A percentile compares a stretch with the other conserved stretches of the same genome.
These are phyloP conservation scores for Hirschfeldia incana DNA, from an alignment of 345 rosid species.

Conservation along the genomic window DNA sequence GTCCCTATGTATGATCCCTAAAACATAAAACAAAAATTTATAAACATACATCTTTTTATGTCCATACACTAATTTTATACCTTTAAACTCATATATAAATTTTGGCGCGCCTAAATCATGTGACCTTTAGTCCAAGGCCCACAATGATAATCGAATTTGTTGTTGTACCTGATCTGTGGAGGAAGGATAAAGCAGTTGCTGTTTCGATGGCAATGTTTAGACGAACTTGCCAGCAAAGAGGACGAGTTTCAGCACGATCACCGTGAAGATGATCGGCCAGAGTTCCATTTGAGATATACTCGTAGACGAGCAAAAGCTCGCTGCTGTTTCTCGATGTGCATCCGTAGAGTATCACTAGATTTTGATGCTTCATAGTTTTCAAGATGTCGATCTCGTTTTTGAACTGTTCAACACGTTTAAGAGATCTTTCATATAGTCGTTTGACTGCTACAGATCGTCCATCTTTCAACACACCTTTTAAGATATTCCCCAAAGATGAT, in stretches of 20 bases:
- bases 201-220: constrained; percentile 74
- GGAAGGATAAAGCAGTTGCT: constrained; percentile 68
- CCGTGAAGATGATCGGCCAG: constrained; percentile 86
- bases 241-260: constrained; percentile 40
- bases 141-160: background rate
- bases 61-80: too few species aligned
- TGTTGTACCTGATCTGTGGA: constrained; percentile 50
- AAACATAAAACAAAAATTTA: too few species aligned
- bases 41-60: too few species aligned
- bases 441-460: constrained; percentile 85
- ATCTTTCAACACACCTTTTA: constrained; percentile 62
- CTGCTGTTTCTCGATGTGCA: constrained; percentile 75
- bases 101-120: too few species aligned
- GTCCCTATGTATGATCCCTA: constrained; percentile 72
- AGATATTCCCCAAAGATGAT: background rate
- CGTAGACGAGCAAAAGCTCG: constrained; percentile 84
- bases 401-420: constrained; percentile 76
- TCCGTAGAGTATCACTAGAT: constrained; percentile 73
- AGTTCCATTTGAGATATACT: constrained; percentile 87
- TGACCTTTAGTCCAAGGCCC: too few species aligned
- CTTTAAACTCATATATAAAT: too few species aligned
- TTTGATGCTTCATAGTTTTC: constrained; percentile 56
- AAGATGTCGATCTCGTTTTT: constrained; percentile 77
- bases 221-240: constrained; percentile 71
- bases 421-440: constrained; percentile 63